A percentile compares a stretch with the other conserved stretches of the same genome.
Conservation (phyloP, 192 early-diverging fungal species). For the Gonapodya sp. region DNA sequence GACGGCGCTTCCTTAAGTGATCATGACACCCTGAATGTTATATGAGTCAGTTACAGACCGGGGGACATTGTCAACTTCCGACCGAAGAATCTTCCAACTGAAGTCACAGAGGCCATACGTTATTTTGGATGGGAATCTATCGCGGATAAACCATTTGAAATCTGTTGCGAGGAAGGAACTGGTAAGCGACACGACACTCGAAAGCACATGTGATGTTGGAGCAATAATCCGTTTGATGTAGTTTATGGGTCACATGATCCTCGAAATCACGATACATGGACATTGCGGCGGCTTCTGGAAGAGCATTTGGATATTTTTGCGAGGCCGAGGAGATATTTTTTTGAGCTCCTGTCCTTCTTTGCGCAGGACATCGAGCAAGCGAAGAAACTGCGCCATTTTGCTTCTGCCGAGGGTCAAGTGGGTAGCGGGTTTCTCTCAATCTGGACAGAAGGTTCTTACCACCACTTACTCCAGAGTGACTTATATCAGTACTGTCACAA, state of each 20-base stretch:
- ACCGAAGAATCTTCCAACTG: conserved; percentile 60
- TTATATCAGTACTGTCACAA: conserved; percentile 78
- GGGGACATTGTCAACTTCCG: conserved; percentile 73
- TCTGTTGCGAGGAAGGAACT: conserved; percentile 27
- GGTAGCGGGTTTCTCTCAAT: conserved; percentile 4
- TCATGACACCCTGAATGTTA: neutral
- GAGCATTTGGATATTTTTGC: conserved; percentile 75
- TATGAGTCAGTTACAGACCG: conserved; percentile 43
- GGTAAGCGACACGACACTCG: too few relatives aligned
- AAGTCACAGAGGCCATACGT: conserved; percentile 59
- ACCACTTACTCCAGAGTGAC: conserved; percentile 51
- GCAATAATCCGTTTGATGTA: conserved; percentile 8
- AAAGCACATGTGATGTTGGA: too few relatives aligned
- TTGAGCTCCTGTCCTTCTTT: conserved; percentile 78
- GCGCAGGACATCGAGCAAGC: conserved; percentile 51
- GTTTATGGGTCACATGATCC: conserved; percentile 1
- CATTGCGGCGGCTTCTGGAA: conserved; percentile 66
- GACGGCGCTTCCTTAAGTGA: conserved; percentile 5
- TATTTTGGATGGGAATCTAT: conserved; percentile 57
- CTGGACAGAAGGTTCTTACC: conserved; percentile 2
- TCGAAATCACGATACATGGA: conserved; percentile 23
- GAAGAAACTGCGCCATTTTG: conserved; percentile 75
- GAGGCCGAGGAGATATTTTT: conserved; percentile 82
- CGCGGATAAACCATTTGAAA: conserved; percentile 49
- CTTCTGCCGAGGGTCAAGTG: conserved; percentile 62